A percentile compares a stretch with the other conserved stretches of the same genome.
phyloP scores from a whole-genome alignment of 2,329 filamentous ascomycete genomes.

The Aspergillus calidoustus region DNA sequence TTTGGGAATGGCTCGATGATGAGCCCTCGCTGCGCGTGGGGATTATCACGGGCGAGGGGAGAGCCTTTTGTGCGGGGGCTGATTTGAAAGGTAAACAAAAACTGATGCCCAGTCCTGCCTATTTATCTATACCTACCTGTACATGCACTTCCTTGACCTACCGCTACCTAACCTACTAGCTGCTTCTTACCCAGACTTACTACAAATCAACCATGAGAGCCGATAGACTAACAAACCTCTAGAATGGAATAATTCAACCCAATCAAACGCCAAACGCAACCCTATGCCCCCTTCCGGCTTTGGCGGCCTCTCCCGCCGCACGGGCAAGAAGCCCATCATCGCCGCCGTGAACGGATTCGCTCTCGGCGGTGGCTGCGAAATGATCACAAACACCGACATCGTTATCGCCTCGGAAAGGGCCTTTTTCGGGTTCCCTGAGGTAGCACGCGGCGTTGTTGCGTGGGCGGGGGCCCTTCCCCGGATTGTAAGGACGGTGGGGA shows the following conservation, averaged over 20 bases:
- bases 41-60: slow-evolving; percentile 47
- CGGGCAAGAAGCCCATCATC: slow-evolving; percentile 70
- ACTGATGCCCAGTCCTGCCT: neutral
- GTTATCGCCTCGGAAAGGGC: slow-evolving; percentile 63
- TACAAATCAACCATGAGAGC: neutral
- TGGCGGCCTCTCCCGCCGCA: slow-evolving; percentile 49
- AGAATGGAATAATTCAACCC: slow-evolving; percentile 42
- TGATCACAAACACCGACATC: slow-evolving; percentile 73
- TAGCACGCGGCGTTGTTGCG: slow-evolving; percentile 71
- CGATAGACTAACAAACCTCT: slow-evolving; percentile 2
- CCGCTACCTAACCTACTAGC: neutral
- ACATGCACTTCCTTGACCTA: neutral
- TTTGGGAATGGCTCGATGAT: slow-evolving; percentile 52
- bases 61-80: slow-evolving; percentile 52
- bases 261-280: slow-evolving; percentile 18
- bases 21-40: slow-evolving; percentile 47
- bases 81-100: slow-evolving; percentile 47
- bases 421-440: slow-evolving; percentile 72
- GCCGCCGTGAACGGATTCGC: slow-evolving; percentile 77
- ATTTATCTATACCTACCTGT: neutral
- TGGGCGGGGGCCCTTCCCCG: slow-evolving; percentile 73
- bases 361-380: slow-evolving; percentile 77
- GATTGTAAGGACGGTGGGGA: slow-evolving; percentile 67
- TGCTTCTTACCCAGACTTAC: neutral
- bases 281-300: slow-evolving; percentile 43